Percentiles rank a stretch among this genome's conserved stretches.
Conservation (phyloP, 23 red algal genomes). For the Rhodosorus marinus region DNA sequence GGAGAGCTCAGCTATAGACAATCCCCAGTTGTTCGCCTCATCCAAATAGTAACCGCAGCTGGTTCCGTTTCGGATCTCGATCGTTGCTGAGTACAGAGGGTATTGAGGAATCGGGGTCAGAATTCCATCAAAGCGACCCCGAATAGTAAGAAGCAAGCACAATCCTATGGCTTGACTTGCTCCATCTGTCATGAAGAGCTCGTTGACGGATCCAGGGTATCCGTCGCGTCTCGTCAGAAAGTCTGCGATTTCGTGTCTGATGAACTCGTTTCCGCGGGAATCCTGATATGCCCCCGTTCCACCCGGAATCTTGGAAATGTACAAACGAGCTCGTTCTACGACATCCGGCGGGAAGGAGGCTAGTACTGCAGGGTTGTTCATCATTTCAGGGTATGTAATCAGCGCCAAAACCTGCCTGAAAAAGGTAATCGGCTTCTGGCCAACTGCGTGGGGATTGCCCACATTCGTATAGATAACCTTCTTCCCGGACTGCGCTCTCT, state of each 20-base stretch:
- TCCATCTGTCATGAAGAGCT: slow-evolving; percentile 67
- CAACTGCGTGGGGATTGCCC: slow-evolving; percentile 79
- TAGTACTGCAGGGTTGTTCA: not conserved
- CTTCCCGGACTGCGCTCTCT: slow-evolving; percentile 4
- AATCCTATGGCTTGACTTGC: slow-evolving; percentile 57
- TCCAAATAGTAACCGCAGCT: slow-evolving; percentile 63
- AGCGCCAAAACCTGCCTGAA: slow-evolving; percentile 59
- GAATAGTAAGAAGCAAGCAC: slow-evolving; percentile 30
- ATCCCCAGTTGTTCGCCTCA: slow-evolving; percentile 49
- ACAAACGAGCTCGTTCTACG: slow-evolving; percentile 14
- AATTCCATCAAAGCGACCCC: slow-evolving; percentile 30
- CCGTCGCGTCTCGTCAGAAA: slow-evolving; percentile 43
- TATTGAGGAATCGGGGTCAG: slow-evolving; percentile 93
- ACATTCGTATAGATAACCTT: slow-evolving; percentile 74
- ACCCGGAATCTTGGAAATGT: slow-evolving; percentile 6
- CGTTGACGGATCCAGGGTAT: slow-evolving; percentile 7
- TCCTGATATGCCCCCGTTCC: slow-evolving; percentile 74
- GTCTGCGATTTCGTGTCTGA: slow-evolving; percentile 42
- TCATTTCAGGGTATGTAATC: slow-evolving; percentile 33
- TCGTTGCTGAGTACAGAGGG: slow-evolving; percentile 76
- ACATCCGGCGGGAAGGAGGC: slow-evolving; percentile 43
- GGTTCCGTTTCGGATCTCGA: slow-evolving; percentile 15
- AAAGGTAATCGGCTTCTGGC: slow-evolving; percentile 57
- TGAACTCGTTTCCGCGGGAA: slow-evolving; percentile 32
- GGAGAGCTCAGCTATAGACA: slow-evolving; percentile 42